Evolutionary conservation across 345 rosid species (phyloP).

Genomic region (Gossypium longicalyx): DNA sequence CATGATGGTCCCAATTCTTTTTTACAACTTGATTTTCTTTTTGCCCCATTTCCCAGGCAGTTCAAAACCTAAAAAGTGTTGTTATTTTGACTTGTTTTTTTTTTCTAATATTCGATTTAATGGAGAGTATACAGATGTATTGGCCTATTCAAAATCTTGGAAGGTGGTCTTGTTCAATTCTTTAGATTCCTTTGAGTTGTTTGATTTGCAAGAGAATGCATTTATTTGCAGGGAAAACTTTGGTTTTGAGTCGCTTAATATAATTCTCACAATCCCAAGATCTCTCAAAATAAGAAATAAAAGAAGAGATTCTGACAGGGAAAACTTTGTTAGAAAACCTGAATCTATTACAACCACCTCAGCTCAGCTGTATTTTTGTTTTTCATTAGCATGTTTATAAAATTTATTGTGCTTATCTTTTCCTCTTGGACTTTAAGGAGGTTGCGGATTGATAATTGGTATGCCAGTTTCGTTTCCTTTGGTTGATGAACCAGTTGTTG

Average conservation of each 20-base stretch:
- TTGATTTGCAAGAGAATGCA: not conserved
- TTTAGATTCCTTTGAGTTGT: not conserved
- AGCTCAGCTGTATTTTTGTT: not conserved
- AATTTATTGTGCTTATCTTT: constrained; percentile 23
- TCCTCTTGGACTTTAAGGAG: constrained; percentile 93
- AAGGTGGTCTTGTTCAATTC: no score
- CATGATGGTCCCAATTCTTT: not conserved
- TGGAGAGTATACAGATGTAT: constrained; percentile 3
- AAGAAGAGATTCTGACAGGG: no score
- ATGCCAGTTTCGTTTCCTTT: constrained; percentile 96
- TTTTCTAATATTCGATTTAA: constrained; percentile 4
- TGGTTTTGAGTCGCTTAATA: no score
- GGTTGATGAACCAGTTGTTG: constrained; percentile 98
- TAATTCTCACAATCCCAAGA: not conserved
- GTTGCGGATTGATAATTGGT: constrained; percentile 85
- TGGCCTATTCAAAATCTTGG: not conserved
- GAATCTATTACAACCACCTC: constrained; percentile 13
- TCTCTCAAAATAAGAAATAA: constrained; percentile 8
- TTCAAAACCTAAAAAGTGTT: not conserved
- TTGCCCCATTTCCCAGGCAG: not conserved
- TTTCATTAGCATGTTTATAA: not conserved
- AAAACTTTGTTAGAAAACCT: not conserved
- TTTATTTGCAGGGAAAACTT: no score
- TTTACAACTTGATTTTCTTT: not conserved
- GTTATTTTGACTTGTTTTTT: not conserved